Base-by-base conservation (phyloP, 495 filamentous ascomycete species). In the Trichoderma reesei region DNA sequence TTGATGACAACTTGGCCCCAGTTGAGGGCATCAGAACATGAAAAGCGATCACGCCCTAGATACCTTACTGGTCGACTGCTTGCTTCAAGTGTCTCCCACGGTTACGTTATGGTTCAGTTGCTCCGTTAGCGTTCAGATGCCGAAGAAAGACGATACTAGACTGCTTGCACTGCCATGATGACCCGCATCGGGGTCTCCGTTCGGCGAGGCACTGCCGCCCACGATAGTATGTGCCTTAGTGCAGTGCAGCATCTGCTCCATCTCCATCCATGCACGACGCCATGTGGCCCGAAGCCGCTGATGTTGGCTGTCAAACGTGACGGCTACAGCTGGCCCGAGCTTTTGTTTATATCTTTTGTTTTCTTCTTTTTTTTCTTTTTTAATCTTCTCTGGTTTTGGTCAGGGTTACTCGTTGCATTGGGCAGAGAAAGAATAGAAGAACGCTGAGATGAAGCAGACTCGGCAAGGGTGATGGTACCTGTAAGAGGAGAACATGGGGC, bases 161-260 rank as follows among this genome's bases (percentile, higher is more conserved):
- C 20, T 33, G 26, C 20, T 26, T 33, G 51, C 51, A 56, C 51
- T 34, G 51, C 51, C 51, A 56, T 56, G 51, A 56, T 56, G 51
- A 56, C 51, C 51, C 51, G 51, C 51, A 56, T 56, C 51, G 51
- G 51, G 51, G 51, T 56, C 51, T 56, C 51, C 51, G 51, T 56
- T 56, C 51, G 26, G 51, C 26, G 51, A 56, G 51, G 51, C 51
- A 34, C 33, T 56, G 51, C 51, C 51, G 51, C 51, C 26, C 26
- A 26, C 26, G 26, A 26, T 26, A 26, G n/a, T n/a, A n/a, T n/a
- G n/a, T n/a, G n/a, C n/a, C n/a, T n/a, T n/a, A n/a, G 26, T 26
- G 26, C 26, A 1, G 26, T 26, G 26, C 26, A 26, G 26, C 26
- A 26, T 26, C 26, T 26, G 26, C 26, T 26, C 26, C 26, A 26